Percentiles rank a stretch among this genome's conserved stretches.
phyloP scores from a whole-genome alignment of 345 rosid species.

The Conringia planisiliqua region DNA sequence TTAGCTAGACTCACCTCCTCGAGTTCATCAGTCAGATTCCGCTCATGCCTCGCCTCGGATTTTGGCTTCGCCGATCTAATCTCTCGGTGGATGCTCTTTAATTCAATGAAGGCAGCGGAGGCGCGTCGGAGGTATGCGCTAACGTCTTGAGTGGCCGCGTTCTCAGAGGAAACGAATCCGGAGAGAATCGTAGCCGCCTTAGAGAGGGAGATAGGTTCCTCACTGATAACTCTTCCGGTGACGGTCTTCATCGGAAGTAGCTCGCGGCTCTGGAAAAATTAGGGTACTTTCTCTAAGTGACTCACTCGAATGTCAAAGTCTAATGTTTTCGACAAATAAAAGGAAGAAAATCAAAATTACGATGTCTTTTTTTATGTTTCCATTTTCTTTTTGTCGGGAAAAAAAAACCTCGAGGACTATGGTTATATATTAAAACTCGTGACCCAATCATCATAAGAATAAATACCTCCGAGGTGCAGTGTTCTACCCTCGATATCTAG shows the following conservation, averaged over 20 bases:
- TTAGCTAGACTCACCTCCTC: not conserved
- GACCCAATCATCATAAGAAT: fast-evolving
- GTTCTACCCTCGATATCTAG: fast-evolving
- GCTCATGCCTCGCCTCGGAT: not conserved
- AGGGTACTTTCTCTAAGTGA: not conserved
- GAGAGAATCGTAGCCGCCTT: slow-evolving; percentile 46
- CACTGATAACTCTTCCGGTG: slow-evolving; percentile 31
- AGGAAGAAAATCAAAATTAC: not conserved
- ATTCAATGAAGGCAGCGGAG: slow-evolving; percentile 37
- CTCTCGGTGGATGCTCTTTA: slow-evolving; percentile 36
- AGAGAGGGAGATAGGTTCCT: slow-evolving; percentile 32
- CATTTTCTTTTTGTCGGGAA: not conserved
- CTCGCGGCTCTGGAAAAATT: slow-evolving; percentile 12
- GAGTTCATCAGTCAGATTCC: not conserved
- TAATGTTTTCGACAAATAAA: not conserved
- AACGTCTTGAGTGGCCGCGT: slow-evolving; percentile 52
- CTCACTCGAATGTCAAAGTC: not conserved
- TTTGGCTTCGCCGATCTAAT: slow-evolving; percentile 12
- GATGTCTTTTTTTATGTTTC: not conserved
- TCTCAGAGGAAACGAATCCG: slow-evolving; percentile 39
- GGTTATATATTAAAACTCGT: not conserved
- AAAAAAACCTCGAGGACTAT: not conserved
- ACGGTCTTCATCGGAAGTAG: slow-evolving; percentile 43
- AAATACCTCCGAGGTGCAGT: not conserved
- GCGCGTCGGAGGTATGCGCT: slow-evolving; percentile 47